Percentiles rank a stretch among this genome's conserved stretches.
phyloP scores from a whole-genome alignment of 1,284 basidiomycete species.

The Schizopora paradoxa region DNA sequence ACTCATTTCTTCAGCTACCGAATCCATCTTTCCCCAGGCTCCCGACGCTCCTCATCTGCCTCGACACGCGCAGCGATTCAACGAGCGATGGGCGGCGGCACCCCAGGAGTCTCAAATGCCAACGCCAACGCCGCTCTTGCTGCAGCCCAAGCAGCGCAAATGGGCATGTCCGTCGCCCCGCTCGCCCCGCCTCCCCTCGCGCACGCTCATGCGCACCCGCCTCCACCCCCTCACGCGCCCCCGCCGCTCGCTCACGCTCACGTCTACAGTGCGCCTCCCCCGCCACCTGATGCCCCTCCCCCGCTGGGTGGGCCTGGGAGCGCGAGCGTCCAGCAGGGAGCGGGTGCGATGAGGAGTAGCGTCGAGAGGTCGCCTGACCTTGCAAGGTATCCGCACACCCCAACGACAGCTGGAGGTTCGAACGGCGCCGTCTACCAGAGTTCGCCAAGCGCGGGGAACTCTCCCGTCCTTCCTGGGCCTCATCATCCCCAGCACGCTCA shows the following conservation, averaged over 20 bases:
- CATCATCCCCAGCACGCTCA: neutral
- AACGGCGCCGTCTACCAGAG: neutral
- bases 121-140: neutral
- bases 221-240: slow-evolving; percentile 18
- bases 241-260: slow-evolving; percentile 16
- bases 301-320: neutral
- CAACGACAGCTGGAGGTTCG: neutral
- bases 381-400: slow-evolving; percentile 2
- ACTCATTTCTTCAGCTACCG: slow-evolving; percentile 15
- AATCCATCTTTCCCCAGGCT: slow-evolving; percentile 19
- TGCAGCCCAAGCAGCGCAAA: neutral
- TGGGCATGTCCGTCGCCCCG: neutral
- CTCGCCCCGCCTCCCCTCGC: neutral
- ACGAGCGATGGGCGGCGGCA: slow-evolving; percentile 3
- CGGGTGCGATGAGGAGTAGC: neutral
- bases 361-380: slow-evolving; percentile 10
- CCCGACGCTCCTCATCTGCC: slow-evolving; percentile 15
- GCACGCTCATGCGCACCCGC: slow-evolving; percentile 7
- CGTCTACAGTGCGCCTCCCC: slow-evolving; percentile 3
- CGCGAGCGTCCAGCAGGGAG: too few species aligned
- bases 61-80: slow-evolving; percentile 17
- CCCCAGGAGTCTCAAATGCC: neutral
- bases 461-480: neutral
- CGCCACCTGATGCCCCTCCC: neutral
- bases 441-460: neutral